Conservation (phyloP, 495 filamentous ascomycete genomes). For the Cairneyella variabilis region DNA sequence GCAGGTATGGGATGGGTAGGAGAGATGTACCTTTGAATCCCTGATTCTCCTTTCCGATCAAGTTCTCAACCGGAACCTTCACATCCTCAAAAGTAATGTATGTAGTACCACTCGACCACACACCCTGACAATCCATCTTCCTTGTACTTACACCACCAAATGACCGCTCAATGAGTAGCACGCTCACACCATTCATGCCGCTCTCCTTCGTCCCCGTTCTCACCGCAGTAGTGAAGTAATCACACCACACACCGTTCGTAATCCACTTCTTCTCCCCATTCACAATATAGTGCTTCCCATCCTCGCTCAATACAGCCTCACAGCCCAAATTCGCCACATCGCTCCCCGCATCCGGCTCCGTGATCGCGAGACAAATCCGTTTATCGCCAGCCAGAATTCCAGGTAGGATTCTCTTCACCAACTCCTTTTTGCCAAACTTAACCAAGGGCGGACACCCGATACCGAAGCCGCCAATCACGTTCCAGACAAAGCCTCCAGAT, state of each 20-base stretch:
- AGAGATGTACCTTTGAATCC: constrained; percentile 73
- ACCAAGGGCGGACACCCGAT: constrained; percentile 90
- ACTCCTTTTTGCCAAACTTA: constrained; percentile 84
- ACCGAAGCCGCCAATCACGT: constrained; percentile 84
- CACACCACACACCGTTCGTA: constrained; percentile 92
- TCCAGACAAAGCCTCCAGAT: constrained; percentile 97
- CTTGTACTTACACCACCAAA: constrained; percentile 77
- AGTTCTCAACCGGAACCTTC: constrained; percentile 96
- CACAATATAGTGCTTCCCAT: constrained; percentile 98
- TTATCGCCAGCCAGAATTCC: constrained; percentile 89
- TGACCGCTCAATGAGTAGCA: constrained; percentile 73
- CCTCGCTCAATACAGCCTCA: constrained; percentile 86
- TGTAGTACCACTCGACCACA: constrained; percentile 90
- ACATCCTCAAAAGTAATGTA: constrained; percentile 98
- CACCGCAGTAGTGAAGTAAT: constrained; percentile 98
- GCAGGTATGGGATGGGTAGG: constrained; percentile 7
- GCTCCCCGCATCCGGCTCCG: constrained; percentile 72
- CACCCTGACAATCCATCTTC: constrained; percentile 97
- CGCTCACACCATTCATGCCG: constrained; percentile 87
- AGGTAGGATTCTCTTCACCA: constrained; percentile 78
- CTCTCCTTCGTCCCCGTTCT: constrained; percentile 68
- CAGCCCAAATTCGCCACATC: constrained; percentile 95
- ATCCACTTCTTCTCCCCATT: constrained; percentile 99
- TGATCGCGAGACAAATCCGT: constrained; percentile 88
- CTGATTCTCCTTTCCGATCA: constrained; percentile 96